Conservation (phyloP, 2,329 filamentous ascomycete genomes). For the Penicillium hesseltinei region DNA sequence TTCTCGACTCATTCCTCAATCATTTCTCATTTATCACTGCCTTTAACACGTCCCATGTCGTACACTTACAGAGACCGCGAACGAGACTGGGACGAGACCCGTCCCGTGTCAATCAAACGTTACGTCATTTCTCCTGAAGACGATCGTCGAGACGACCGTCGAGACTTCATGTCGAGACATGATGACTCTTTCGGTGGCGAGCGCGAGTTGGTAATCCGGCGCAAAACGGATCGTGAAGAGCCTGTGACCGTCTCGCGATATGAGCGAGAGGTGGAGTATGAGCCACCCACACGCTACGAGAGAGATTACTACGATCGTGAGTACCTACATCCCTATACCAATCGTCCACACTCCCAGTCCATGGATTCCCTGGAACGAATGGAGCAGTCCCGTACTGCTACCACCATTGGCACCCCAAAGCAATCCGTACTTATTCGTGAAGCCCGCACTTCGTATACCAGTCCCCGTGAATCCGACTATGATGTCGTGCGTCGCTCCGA, state of each 20-base stretch:
- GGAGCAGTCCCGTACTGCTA: conserved; percentile 44
- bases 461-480: conserved; percentile 55
- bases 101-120: conserved; percentile 53
- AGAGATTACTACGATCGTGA: conserved; percentile 48
- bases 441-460: conserved; percentile 50
- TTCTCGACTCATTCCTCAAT: conserved; percentile 8
- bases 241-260: conserved; percentile 45
- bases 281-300: conserved; percentile 43
- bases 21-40: conserved; percentile 14
- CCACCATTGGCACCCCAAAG: conserved; percentile 49
- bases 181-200: conserved; percentile 31
- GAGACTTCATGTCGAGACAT: conserved; percentile 32
- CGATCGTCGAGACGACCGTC: conserved; percentile 40
- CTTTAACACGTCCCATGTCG: conserved; percentile 28
- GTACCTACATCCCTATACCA: conserved; percentile 41
- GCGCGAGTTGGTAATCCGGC: conserved; percentile 46
- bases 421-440: conserved; percentile 58
- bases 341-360: conserved; percentile 53
- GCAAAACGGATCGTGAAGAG: conserved; percentile 47
- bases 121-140: conserved; percentile 52
- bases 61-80: conserved; percentile 42
- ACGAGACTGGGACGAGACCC: conserved; percentile 44
- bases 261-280: conserved; percentile 47
- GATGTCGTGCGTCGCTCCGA: conserved; percentile 61
- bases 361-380: conserved; percentile 53